Base-by-base conservation (phyloP, 495 filamentous ascomycete species). In the Hyaloscypha bicolor region DNA sequence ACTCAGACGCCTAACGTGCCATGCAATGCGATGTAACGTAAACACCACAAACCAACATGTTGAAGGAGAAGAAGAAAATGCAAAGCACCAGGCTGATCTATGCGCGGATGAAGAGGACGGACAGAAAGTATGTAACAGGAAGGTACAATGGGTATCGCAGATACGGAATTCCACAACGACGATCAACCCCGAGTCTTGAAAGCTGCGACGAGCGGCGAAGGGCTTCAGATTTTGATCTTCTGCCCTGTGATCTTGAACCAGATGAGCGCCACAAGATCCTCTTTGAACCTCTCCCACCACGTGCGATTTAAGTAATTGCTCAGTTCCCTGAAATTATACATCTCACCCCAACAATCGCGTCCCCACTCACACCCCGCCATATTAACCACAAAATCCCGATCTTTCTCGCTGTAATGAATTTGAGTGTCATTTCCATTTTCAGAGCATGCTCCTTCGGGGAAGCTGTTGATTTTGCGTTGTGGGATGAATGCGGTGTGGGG, bases 301-400 rank as follows among this genome's bases (percentile, higher is more conserved):
- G 83, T 87, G 39, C 91, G 85, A 79, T 97, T 97, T 22, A 96
- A 83, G 75, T 85, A 85, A 67, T 97, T 92, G 80, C 92, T 94
- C 71, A 96, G 79, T 71, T 94, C 89, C 16, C 94, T 90, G 79
- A 91, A 99, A 71, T 89, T 88, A 77, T 96, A 94, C 85, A 99
- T 96, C 79, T 99, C 95, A 33, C 90, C 88, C 95, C 96, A 98
- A 75, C 95, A 99, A 79, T 99, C 96, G 29, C 95, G 86, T 4
- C 95, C 95, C 87, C 91, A 97, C 73, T 94, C 90, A 75, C 95
- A 99, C 3, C 96, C 96, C 2, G 95, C 95, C 94, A 98, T 97
- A 75, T 98, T 99, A 69, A 99, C 94, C n/a, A 97, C 71, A 72
- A 99, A 96, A 76, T 99, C 95, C 21, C 91, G 85, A 55, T 93